These are phyloP conservation scores for Sphagnum tenellum DNA, from an alignment of 225 moss, liverwort and hornwort genomes.

Conservation along the genomic window DNA sequence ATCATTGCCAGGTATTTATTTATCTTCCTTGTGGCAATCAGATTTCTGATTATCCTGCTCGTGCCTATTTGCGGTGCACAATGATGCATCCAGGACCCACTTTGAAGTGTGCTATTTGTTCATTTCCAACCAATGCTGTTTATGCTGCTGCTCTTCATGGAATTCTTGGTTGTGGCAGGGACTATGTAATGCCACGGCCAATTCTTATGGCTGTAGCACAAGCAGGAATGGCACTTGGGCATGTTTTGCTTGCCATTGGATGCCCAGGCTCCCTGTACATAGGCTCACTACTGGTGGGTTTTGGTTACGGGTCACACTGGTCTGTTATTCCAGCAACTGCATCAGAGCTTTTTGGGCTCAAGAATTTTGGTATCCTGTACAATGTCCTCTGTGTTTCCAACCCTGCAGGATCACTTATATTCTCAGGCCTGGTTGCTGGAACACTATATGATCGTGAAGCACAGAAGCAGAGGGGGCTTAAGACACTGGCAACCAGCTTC, in stretches of 20 bases:
- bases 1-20: constrained; percentile 52
- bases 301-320: constrained; percentile 53
- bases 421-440: constrained; percentile 46
- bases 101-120: no score
- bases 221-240: no score
- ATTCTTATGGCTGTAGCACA: no score
- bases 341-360: constrained; percentile 54
- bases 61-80: no score
- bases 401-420: constrained; percentile 37
- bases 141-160: no score
- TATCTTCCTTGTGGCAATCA: neutral
- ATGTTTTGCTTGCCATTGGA: no score
- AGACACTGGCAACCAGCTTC: constrained; percentile 2
- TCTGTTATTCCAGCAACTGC: constrained; percentile 52
- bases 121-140: no score
- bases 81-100: no score
- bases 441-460: constrained; percentile 46
- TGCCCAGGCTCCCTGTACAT: constrained; percentile 14
- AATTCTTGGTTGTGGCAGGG: no score
- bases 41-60: no score
- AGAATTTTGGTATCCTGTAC: constrained; percentile 54
- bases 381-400: constrained; percentile 45
- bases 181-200: neutral
- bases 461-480: constrained; percentile 25
- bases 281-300: constrained; percentile 42